These are phyloP conservation scores for Heterobasidion irregulare DNA, from an alignment of 1,284 basidiomycete species.

Conservation along the genomic window DNA sequence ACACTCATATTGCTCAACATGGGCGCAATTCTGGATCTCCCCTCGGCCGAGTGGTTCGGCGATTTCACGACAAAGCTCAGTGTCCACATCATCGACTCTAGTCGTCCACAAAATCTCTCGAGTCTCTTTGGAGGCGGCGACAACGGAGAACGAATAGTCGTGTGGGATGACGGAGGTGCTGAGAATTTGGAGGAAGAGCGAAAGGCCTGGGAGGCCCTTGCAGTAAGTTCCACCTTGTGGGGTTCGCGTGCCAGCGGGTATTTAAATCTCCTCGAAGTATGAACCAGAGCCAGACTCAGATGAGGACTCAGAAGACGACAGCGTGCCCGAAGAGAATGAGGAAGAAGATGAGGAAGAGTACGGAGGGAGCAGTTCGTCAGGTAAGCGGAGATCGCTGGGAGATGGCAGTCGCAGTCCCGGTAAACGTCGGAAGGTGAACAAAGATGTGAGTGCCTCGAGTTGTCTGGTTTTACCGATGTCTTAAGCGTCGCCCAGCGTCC, in stretches of 20 bases:
- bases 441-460: conserved; percentile 28
- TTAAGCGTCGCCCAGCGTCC: conserved; percentile 17
- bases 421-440: conserved; percentile 42
- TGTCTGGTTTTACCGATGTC: conserved; percentile 12
- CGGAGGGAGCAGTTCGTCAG: conserved; percentile 29
- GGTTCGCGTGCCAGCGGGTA: background rate
- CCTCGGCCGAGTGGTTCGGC: conserved; percentile 68
- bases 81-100: conserved; percentile 92
- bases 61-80: conserved; percentile 51
- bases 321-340: conserved; percentile 28
- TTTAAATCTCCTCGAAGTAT: conserved; percentile 35
- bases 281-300: conserved; percentile 69
- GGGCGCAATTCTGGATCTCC: conserved; percentile 82
- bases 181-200: conserved; percentile 55
- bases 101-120: conserved; percentile 84
- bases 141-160: conserved; percentile 62
- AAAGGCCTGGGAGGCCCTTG: conserved; percentile 73
- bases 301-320: conserved; percentile 44
- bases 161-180: conserved; percentile 88
- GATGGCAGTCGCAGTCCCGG: conserved; percentile 29
- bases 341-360: conserved; percentile 40
- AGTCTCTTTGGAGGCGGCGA: conserved; percentile 78
- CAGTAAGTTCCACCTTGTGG: conserved; percentile 37
- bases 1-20: conserved; percentile 91
- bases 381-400: conserved; percentile 50